Evolutionary conservation across 169 alveolate genomes (phyloP).

Genomic region (Theileria parva): DNA sequence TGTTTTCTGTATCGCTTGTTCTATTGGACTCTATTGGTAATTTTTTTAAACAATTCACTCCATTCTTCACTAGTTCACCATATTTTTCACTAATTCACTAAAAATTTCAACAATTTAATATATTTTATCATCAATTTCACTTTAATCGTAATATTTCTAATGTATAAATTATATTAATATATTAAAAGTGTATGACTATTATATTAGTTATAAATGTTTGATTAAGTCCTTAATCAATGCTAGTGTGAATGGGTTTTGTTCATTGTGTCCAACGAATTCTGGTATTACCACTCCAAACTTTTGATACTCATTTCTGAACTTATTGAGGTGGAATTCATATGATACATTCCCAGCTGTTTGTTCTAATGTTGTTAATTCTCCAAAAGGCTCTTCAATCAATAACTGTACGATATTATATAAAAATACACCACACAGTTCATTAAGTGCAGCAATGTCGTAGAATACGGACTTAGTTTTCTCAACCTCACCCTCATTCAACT

Average conservation of each 20-base stretch:
- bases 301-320: background rate
- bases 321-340: background rate
- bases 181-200: no score
- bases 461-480: background rate
- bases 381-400: conserved; percentile 7
- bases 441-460: background rate
- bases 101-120: background rate
- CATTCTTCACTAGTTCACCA: background rate
- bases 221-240: background rate
- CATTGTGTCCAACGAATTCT: conserved; percentile 13
- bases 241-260: background rate
- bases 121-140: no score
- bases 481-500: background rate
- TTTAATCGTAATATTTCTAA: no score
- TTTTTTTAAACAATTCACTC: background rate
- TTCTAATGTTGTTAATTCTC: background rate
- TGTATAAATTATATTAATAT: no score
- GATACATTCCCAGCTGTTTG: background rate
- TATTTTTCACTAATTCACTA: background rate
- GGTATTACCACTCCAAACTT: conserved; percentile 30
- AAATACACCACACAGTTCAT: background rate
- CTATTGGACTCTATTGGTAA: conserved; percentile 55
- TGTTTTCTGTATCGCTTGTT: conserved; percentile 37
- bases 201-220: no score
- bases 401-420: background rate